phyloP scores from a whole-genome alignment of 2,329 filamentous ascomycete genomes.

The Thielaviopsis euricoi region DNA sequence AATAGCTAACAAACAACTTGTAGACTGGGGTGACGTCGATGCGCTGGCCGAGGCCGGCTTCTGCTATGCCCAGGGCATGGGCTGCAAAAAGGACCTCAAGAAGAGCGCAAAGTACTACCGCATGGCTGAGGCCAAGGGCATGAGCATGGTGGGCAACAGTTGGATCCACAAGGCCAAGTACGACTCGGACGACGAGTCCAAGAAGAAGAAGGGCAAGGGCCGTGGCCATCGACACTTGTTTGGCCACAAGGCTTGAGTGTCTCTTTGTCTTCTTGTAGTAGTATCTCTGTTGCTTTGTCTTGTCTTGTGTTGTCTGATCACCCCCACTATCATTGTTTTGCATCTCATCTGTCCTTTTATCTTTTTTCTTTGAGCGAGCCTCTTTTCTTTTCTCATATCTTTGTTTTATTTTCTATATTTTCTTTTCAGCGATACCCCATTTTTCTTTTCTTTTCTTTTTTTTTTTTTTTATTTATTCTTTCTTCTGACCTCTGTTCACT shows the following conservation, averaged over 20 bases:
- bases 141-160: conserved; percentile 96
- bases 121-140: conserved; percentile 77
- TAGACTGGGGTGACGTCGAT: conserved; percentile 85
- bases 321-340: neutral
- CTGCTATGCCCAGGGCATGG: conserved; percentile 86
- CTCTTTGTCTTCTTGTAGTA: neutral
- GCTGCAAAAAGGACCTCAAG: conserved; percentile 90
- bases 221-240: conserved; percentile 55
- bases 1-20: conserved; percentile 14
- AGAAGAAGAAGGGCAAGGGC: conserved; percentile 60
- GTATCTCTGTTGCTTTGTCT: neutral
- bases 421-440: neutral
- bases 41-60: conserved; percentile 88
- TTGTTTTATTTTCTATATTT: neutral
- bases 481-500: neutral
- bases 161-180: conserved; percentile 99
- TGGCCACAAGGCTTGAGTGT: conserved; percentile 24
- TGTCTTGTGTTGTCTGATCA: conserved; percentile 1
- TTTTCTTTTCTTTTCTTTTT: neutral
- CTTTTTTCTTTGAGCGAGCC: conserved; percentile 7
- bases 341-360: neutral
- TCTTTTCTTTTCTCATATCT: neutral
- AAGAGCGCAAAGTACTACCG: conserved; percentile 87
- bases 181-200: conserved; percentile 44
- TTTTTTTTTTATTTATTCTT: neutral